Evolutionary conservation across 2,329 filamentous ascomycete genomes (phyloP).

Genomic region (Fusarium udum): DNA sequence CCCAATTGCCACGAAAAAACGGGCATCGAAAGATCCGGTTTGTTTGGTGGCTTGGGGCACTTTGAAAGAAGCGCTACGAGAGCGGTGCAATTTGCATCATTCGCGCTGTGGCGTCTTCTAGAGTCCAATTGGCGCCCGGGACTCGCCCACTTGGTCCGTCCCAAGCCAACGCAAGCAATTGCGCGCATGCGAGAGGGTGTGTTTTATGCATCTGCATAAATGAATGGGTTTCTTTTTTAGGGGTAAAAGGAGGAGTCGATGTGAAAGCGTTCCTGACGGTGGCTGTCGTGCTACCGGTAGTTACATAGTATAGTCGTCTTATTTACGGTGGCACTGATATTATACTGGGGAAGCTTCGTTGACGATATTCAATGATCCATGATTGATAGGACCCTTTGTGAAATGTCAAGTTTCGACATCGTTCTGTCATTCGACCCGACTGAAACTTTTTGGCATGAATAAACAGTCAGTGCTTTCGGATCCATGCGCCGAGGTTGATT

Average conservation of each 20-base stretch:
- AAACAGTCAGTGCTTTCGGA: conserved; percentile 10
- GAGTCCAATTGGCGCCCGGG: neutral
- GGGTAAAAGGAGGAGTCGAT: neutral
- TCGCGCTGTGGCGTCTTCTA: conserved; percentile 30
- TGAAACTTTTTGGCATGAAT: conserved; percentile 1
- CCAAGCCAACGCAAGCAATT: neutral
- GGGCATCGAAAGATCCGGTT: conserved; percentile 11
- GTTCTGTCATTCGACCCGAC: neutral
- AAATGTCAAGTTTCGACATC: conserved; percentile 14
- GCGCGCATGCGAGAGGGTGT: neutral
- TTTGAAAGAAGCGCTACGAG: conserved; percentile 3
- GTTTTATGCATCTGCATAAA: conserved; percentile 15
- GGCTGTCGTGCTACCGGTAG: neutral
- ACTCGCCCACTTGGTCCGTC: conserved; percentile 5
- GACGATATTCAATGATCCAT: neutral
- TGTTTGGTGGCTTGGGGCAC: neutral
- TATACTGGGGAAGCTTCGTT: neutral
- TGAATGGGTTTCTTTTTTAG: neutral
- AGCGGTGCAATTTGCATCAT: conserved; percentile 12
- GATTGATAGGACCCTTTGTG: conserved; percentile 2
- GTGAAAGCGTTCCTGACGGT: neutral
- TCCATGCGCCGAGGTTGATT: neutral
- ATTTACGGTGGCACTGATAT: neutral
- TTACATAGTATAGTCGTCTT: neutral
- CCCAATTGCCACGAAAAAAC: conserved; percentile 29